Base-by-base conservation (phyloP, 2,329 filamentous ascomycete genomes). In the Phaeosphaeria sp. region DNA sequence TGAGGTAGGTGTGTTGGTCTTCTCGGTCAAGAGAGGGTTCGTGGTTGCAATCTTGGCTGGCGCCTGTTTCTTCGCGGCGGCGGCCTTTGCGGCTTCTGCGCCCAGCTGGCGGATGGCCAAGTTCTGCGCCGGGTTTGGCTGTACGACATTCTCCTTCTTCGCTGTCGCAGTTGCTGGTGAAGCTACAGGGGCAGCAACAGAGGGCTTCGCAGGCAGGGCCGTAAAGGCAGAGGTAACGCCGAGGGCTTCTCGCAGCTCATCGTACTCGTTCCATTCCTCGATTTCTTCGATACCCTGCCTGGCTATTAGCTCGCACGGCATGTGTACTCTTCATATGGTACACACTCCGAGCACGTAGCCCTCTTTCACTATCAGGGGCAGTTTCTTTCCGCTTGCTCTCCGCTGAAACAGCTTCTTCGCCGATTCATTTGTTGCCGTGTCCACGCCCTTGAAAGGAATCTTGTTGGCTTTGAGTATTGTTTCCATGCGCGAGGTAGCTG, bases 261-360 rank as follows among this genome's bases (percentile, higher is more conserved):
- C 93, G 78, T 96, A 97, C 77, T 99, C 95, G 81, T 99, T 99
- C 95, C 94, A 98, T 76, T 99, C 95, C 79, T 99, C 95, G 63
- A 98, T 88, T 78, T 98, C 90, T 63, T 94, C 90, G 50, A 97
- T 85, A 76, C 97, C 95, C 93, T 97, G 23, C 22, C 18, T 9
- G 21, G 20, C 13, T 20, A 43, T 63, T 60, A 64, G 56, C 55
- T 17, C 27, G 36, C 4, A 50, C 30, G 13, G 2, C 46, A 17
- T 30, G 46, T 22, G 11, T 20, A 11, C 10, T 42, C 43, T 20
- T 20, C 7, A 7, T 9, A 10, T 1, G 30, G 20, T 59, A 87
- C 91, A 72, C 85, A 97, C 93, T 56, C 92, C 95, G 52, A 99
- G 78, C 18, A 98, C 89, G 58, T 89, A 81, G 15, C 93, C 93